These are phyloP conservation scores for Trichosporon ovoides DNA, from an alignment of 1,284 basidiomycete genomes.

Conservation along the genomic window DNA sequence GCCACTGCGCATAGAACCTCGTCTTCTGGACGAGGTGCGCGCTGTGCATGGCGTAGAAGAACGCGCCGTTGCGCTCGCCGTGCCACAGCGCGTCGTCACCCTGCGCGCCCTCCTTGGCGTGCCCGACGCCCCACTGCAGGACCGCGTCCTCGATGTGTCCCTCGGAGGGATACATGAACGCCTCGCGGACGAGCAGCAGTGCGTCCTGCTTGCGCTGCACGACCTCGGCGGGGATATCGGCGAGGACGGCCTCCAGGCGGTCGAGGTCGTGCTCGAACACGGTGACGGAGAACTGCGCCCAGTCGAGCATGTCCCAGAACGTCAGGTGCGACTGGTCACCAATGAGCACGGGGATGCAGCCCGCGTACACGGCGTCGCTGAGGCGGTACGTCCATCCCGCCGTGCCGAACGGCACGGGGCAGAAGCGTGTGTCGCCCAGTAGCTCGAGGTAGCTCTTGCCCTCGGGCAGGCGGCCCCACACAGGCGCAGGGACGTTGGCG, in stretches of 20 bases:
- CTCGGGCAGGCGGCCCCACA: constrained; percentile 13
- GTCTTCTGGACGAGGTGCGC: not conserved
- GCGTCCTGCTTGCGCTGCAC: constrained; percentile 40
- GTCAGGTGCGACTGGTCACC: constrained; percentile 39
- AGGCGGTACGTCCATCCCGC: constrained; percentile 42
- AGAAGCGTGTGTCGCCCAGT: constrained; percentile 44
- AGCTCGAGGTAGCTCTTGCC: constrained; percentile 33
- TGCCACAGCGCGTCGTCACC: not conserved
- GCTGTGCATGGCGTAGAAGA: constrained; percentile 39
- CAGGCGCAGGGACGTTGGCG: not conserved
- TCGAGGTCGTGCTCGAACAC: constrained; percentile 39
- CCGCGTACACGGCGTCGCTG: constrained; percentile 45
- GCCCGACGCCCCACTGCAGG: not conserved
- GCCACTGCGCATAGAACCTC: constrained; percentile 3
- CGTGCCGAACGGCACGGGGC: constrained; percentile 41
- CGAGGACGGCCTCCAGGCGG: constrained; percentile 40
- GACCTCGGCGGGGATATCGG: constrained; percentile 29
- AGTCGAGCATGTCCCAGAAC: constrained; percentile 47
- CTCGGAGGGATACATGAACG: constrained; percentile 43
- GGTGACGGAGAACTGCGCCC: constrained; percentile 41
- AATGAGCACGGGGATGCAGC: constrained; percentile 48
- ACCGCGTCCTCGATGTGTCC: constrained; percentile 18
- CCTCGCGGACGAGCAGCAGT: constrained; percentile 46
- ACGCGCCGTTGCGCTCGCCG: constrained; percentile 20
- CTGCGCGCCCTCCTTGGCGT: not conserved